These are phyloP conservation scores for Cytospora piceicola DNA, from an alignment of 2,329 filamentous ascomycete genomes.

Conservation along the genomic window DNA sequence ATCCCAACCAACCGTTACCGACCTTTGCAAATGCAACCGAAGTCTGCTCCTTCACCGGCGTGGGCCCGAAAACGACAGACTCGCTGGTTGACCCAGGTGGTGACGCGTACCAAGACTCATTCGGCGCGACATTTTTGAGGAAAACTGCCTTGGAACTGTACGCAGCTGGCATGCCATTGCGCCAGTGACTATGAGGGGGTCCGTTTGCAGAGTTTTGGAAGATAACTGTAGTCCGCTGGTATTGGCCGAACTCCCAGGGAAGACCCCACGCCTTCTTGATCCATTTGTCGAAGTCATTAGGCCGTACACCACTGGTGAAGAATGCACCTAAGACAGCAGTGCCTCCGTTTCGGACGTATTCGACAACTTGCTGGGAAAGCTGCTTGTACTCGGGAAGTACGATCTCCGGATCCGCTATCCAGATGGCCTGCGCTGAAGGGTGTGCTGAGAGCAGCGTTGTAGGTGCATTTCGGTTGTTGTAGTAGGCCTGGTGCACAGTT, in stretches of 20 bases:
- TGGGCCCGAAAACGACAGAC: background rate
- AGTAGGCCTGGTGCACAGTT: background rate
- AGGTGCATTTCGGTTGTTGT: background rate
- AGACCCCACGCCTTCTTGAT: conserved; percentile 3
- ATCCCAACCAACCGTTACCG: conserved; percentile 9
- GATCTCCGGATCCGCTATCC: conserved; percentile 4
- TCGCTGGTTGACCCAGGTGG: background rate
- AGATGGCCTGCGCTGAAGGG: background rate
- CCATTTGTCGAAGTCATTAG: background rate
- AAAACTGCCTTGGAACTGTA: background rate
- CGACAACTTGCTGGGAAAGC: background rate
- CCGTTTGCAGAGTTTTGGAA: background rate
- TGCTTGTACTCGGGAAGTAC: background rate
- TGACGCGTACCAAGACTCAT: conserved; percentile 10
- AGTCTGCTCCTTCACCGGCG: background rate
- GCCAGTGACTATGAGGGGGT: background rate
- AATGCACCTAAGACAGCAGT: background rate
- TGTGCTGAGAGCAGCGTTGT: background rate
- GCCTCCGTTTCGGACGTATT: conserved; percentile 6
- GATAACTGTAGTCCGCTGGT: background rate
- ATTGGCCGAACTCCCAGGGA: conserved; percentile 5
- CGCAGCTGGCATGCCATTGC: background rate
- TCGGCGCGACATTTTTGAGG: background rate
- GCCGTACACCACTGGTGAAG: background rate
- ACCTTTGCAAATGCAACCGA: conserved; percentile 12